Evolutionary conservation across 441 rosid species (phyloP).

Genomic region (Pelargonium cotyledonis): DNA sequence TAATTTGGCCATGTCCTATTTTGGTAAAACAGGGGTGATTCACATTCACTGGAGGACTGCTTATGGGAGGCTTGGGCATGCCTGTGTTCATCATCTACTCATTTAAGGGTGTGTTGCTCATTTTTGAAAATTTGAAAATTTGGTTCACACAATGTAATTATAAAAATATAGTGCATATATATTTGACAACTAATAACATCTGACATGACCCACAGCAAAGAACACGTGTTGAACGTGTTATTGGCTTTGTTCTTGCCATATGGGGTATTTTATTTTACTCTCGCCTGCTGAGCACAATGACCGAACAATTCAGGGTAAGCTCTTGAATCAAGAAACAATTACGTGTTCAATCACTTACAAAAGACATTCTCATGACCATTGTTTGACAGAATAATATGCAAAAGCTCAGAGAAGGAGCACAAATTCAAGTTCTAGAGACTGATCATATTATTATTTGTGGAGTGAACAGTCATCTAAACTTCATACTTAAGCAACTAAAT

Average conservation of each 20-base stretch:
- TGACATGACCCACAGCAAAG: constrained; percentile 60
- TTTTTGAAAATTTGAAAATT: constrained; percentile 12
- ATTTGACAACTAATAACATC: background rate
- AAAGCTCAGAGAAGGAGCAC: constrained; percentile 93
- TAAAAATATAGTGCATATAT: background rate
- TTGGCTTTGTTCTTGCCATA: constrained; percentile 81
- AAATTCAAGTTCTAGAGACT: constrained; percentile 80
- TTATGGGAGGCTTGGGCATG: constrained; percentile 99
- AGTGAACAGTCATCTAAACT: constrained; percentile 65
- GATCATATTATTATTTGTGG: constrained; percentile 95
- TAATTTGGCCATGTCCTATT: constrained; percentile 16
- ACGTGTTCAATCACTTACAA: constrained; percentile 12
- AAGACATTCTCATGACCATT: constrained; percentile 21
- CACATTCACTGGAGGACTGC: constrained; percentile 74
- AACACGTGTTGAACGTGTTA: constrained; percentile 75
- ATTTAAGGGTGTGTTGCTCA: constrained; percentile 52
- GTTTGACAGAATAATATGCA: constrained; percentile 75
- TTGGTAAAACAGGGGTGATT: constrained; percentile 43
- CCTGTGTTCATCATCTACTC: constrained; percentile 82
- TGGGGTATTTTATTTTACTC: constrained; percentile 97
- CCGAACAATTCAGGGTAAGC: constrained; percentile 87
- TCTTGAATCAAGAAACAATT: constrained; percentile 17
- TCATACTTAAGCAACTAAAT: constrained; percentile 79
- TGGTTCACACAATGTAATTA: constrained; percentile 17
- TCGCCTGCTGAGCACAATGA: constrained; percentile 92